Evolutionary conservation across 106 monocot species (phyloP).

Genomic region (Chionographis japonica): DNA sequence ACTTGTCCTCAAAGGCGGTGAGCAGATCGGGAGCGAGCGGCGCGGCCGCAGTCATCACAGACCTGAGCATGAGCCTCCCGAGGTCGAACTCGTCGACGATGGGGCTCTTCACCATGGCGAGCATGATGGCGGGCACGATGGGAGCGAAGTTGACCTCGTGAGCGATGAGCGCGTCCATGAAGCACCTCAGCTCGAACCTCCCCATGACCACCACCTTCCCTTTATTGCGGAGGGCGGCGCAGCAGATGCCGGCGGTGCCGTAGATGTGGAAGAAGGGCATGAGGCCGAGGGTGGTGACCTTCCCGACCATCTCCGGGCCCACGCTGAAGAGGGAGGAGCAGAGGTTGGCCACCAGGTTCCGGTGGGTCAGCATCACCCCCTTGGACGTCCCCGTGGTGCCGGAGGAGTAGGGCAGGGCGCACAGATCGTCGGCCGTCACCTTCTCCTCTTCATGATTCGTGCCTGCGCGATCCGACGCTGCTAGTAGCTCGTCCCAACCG

Average conservation of each 20-base stretch:
- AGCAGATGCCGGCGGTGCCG: slow-evolving; percentile 91
- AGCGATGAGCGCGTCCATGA: slow-evolving; percentile 49
- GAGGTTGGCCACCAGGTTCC: slow-evolving; percentile 81
- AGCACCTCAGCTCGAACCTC: slow-evolving; percentile 56
- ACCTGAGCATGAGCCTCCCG: slow-evolving; percentile 45
- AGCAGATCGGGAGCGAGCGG: slow-evolving; percentile 80
- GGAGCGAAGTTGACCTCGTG: slow-evolving; percentile 85
- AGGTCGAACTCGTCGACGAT: slow-evolving; percentile 58
- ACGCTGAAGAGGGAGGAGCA: slow-evolving; percentile 62
- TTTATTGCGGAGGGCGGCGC: slow-evolving; percentile 66
- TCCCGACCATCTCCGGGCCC: slow-evolving; percentile 48
- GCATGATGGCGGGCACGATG: slow-evolving; percentile 93
- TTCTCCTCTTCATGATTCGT: neutral
- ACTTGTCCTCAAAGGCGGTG: slow-evolving; percentile 71
- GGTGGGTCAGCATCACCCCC: slow-evolving; percentile 93
- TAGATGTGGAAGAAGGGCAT: slow-evolving; percentile 99
- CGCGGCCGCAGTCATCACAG: slow-evolving; percentile 87
- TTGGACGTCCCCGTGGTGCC: slow-evolving; percentile 92
- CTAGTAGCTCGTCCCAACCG: slow-evolving; percentile 63
- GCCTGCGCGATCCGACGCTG: slow-evolving; percentile 53
- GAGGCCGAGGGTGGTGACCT: slow-evolving; percentile 61
- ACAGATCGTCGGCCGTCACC: slow-evolving; percentile 44
- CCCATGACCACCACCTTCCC: slow-evolving; percentile 88
- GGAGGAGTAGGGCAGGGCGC: slow-evolving; percentile 88
- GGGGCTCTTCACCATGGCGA: slow-evolving; percentile 88